Base-by-base conservation (phyloP, 179 eudicot species). In the Patellifolia procumbens region DNA sequence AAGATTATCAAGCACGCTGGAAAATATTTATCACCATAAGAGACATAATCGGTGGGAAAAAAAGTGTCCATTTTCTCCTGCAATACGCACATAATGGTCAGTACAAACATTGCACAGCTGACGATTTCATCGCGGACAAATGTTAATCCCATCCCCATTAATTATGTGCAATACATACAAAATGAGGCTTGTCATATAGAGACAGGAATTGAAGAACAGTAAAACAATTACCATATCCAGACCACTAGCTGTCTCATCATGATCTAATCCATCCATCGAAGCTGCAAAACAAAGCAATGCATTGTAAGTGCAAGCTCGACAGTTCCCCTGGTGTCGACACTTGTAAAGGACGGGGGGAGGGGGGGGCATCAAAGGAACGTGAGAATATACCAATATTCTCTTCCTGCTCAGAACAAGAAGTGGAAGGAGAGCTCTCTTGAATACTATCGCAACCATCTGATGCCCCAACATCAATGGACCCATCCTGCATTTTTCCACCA, bases 11-110 rank as follows among this genome's bases (percentile, higher is more conserved):
- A 60, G 68, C 88, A 82, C 71, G 84, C 83, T 70, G 92, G 84
- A 80, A 72, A 87, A 75, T 87, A 82, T 72, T 83, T 70, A 67
- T 82, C 85, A 34, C 81, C 65, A 42, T 84, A 89, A 20, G 63
- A 51, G 80, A 91, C 70, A 85, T 86, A 91, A 78, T 94, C 98
- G 4, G 94, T 86, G 60, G 52, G 72, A 82, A 92, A 78, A 48
- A 62, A 67, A 37, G 52, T 35, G 72, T 74, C 75, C 52, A 62
- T 76, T 34, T 83, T 76, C 37, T 64, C 92, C 98, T 92, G 93
- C 80, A 72, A 88, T 65, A 77, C 60, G 75, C 52, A 79, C 48
- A 71, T 22, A 78, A 42, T 2, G 28, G 29, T 71, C 55, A 71
- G 65, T 59, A 56, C 39, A 70, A 72, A 55, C 17, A 46, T 26